Base-by-base conservation (phyloP, 768 basidiomycete genomes). In the Exsudoporus frostii region DNA sequence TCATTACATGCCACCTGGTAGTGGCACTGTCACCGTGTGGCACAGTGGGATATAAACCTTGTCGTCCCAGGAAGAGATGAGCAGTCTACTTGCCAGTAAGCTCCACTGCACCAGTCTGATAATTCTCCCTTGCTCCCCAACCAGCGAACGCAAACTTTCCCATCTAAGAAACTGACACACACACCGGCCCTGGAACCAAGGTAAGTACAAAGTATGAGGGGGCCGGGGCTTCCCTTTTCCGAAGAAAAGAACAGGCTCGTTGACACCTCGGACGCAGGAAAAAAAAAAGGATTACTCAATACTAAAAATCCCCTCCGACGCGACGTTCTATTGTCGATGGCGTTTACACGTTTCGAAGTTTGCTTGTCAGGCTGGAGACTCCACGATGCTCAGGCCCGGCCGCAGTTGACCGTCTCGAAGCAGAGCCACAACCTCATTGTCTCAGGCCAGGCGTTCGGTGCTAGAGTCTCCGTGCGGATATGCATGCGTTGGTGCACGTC, bases 11-110 rank as follows among this genome's bases (percentile, higher is more conserved):
- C 64, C 63, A 60, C 64, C 64, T 65, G 63, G 53, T 45, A 63
- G 55, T 65, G 64, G 63, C 63, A 45, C 59, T 59, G 60, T 63
- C 50, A 22, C 45, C 57, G 57, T 64, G 63, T 55, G 63, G 63
- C 63, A 65, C 54, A 14, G 22, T 44, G 37, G 61, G 53, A 65
- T 66, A 65, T 53, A 65, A 57, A 38, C 51, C 47, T 38, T 32
- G 39, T 19, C 43, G 10, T 39, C 37, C 51, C 48, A 45, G 29
- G 41, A 22, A 27, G 37, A 32, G 57, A 25, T 44, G 50, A 37
- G 13, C 54, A 39, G 20, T 37, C 33, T 13, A 50, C 40, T 34
- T 50, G 37, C 51, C 50, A 53, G 59, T 37, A 46, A 53, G 44
- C 27, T 40, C 55, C 55, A 58, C 56, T 41, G 17, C 27, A 39